Percentiles rank a stretch among this genome's conserved stretches.
phyloP scores from a whole-genome alignment of 2,329 filamentous ascomycete genomes.

The Aspergillus jensenii region DNA sequence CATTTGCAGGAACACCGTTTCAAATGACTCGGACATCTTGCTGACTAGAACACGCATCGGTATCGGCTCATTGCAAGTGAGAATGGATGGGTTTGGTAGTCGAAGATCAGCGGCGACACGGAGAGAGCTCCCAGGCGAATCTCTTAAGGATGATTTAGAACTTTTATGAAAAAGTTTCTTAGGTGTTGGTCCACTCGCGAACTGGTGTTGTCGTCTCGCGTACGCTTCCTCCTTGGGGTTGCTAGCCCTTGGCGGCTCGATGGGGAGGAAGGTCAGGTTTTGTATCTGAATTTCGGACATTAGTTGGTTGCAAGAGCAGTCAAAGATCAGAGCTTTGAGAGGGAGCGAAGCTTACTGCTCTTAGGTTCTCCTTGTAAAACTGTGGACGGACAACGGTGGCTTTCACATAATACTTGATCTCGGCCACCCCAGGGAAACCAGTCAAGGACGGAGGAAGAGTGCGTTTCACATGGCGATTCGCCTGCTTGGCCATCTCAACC shows the following conservation, averaged over 20 bases:
- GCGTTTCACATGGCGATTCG: slow-evolving; percentile 69
- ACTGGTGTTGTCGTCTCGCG: slow-evolving; percentile 70
- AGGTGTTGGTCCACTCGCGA: slow-evolving; percentile 48
- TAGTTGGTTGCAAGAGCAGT: not conserved
- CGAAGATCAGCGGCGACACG: slow-evolving; percentile 78
- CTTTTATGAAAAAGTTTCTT: slow-evolving; percentile 61
- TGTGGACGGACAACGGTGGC: slow-evolving; percentile 88
- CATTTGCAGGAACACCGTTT: slow-evolving; percentile 72
- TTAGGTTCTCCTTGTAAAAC: slow-evolving; percentile 86
- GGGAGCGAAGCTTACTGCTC: slow-evolving; percentile 43
- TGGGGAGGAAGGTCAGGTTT: slow-evolving; percentile 84
- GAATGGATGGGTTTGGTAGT: slow-evolving; percentile 79
- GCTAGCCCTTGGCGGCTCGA: slow-evolving; percentile 77
- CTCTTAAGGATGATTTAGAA: slow-evolving; percentile 25
- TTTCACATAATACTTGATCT: slow-evolving; percentile 93
- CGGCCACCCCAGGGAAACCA: slow-evolving; percentile 82
- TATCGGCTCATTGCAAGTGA: slow-evolving; percentile 85
- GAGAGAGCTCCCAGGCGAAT: slow-evolving; percentile 41
- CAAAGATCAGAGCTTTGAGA: not conserved
- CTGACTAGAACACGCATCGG: slow-evolving; percentile 78
- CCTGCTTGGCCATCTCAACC: slow-evolving; percentile 46
- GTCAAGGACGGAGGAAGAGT: slow-evolving; percentile 86
- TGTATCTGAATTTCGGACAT: slow-evolving; percentile 30
- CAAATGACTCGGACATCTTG: slow-evolving; percentile 68
- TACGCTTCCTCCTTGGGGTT: slow-evolving; percentile 75